A percentile compares a stretch with the other conserved stretches of the same genome.
phyloP scores from a whole-genome alignment of 2,329 filamentous ascomycete genomes.

The Neofusicoccum umdonicola region DNA sequence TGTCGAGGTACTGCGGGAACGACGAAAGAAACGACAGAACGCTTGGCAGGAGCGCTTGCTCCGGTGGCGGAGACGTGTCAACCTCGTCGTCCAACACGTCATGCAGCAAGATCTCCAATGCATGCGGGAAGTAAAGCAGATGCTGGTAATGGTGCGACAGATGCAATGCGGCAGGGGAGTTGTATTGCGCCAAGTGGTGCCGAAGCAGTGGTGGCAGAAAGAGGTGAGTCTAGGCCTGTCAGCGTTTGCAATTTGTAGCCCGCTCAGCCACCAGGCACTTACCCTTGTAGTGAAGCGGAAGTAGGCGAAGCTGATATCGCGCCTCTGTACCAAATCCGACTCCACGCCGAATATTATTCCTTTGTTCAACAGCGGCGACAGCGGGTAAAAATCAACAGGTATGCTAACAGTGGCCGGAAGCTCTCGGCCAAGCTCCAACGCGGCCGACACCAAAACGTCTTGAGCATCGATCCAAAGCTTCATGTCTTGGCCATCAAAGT shows the following conservation, averaged over 20 bases:
- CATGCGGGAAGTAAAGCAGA: slow-evolving; percentile 89
- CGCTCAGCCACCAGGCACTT: slow-evolving; percentile 36
- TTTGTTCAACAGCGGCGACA: slow-evolving; percentile 84
- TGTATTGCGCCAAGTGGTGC: slow-evolving; percentile 71
- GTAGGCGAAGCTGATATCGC: slow-evolving; percentile 87
- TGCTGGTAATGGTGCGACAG: slow-evolving; percentile 82
- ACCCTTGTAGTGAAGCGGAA: slow-evolving; percentile 85
- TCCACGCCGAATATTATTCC: slow-evolving; percentile 89
- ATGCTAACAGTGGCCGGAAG: slow-evolving; percentile 73
- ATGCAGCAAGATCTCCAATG: slow-evolving; percentile 86
- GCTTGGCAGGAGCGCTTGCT: slow-evolving; percentile 50
- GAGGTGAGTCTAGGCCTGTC: slow-evolving; percentile 72
- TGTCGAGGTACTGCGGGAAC: slow-evolving; percentile 80
- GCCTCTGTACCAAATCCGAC: slow-evolving; percentile 86
- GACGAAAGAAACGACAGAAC: slow-evolving; percentile 54
- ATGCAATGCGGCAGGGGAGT: slow-evolving; percentile 75
- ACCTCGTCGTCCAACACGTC: slow-evolving; percentile 94
- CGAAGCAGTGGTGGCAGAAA: slow-evolving; percentile 87
- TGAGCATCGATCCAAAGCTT: slow-evolving; percentile 87
- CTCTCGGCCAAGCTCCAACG: slow-evolving; percentile 64
- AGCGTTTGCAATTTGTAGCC: slow-evolving; percentile 9
- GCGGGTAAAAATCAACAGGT: slow-evolving; percentile 89
- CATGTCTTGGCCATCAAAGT: slow-evolving; percentile 84
- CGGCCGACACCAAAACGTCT: slow-evolving; percentile 72
- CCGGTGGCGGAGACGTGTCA: slow-evolving; percentile 56